Percentiles rank a stretch among this genome's conserved stretches.
These are phyloP conservation scores for Stellera chamaejasme DNA, from an alignment of 345 rosid species.

Conservation along the genomic window DNA sequence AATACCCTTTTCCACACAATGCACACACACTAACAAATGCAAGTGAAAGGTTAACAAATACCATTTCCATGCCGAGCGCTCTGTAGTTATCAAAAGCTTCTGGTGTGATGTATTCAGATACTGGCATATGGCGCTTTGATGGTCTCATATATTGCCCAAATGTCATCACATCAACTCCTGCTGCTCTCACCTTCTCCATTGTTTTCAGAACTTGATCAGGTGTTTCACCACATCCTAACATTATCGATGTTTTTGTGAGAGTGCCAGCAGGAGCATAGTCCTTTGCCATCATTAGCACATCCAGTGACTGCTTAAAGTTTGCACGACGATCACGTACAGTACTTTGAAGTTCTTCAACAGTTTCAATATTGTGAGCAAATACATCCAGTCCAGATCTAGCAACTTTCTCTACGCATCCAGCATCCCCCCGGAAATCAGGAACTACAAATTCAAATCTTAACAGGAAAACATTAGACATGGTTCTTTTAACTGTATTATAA, in stretches of 20 bases:
- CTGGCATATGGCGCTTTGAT: slow-evolving; percentile 95
- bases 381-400: slow-evolving; percentile 85
- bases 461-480: background rate
- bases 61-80: slow-evolving; percentile 92
- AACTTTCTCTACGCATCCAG: slow-evolving; percentile 74
- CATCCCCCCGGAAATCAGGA: slow-evolving; percentile 93
- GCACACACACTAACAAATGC: background rate
- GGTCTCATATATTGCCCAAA: slow-evolving; percentile 99
- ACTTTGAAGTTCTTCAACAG: slow-evolving; percentile 92
- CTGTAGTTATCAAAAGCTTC: slow-evolving; percentile 88
- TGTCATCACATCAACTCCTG: slow-evolving; percentile 99
- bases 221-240: slow-evolving; percentile 99
- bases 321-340: slow-evolving; percentile 90
- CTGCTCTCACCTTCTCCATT: slow-evolving; percentile 92
- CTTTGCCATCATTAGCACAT: slow-evolving; percentile 86
- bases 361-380: slow-evolving; percentile 95
- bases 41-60: slow-evolving; percentile 20
- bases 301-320: slow-evolving; percentile 87
- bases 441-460: slow-evolving; percentile 32
- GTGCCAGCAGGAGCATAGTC: slow-evolving; percentile 69
- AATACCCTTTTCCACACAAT: background rate
- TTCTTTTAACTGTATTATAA: too few species aligned
- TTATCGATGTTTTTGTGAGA: slow-evolving; percentile 86
- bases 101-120: slow-evolving; percentile 88
- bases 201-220: slow-evolving; percentile 86